A percentile compares a stretch with the other conserved stretches of the same genome.
Conservation (phyloP, 2,329 filamentous ascomycete species). For the Neonectria sp. region DNA sequence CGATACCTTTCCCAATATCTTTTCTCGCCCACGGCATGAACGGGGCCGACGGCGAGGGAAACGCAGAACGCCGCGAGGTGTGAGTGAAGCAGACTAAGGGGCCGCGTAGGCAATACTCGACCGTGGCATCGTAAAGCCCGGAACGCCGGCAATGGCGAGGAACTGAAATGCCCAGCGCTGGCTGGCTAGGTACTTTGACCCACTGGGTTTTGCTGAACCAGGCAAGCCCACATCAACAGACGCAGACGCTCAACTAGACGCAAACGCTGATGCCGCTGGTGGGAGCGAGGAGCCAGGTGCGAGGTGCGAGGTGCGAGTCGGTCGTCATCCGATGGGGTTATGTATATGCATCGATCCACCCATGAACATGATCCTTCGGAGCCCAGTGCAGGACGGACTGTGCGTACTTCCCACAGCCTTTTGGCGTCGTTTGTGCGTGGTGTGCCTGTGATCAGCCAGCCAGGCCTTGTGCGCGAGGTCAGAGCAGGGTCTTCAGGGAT, state of each 20-base stretch:
- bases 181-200: not conserved
- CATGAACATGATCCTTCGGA: slow-evolving; percentile 17
- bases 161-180: not conserved
- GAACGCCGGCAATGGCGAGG: slow-evolving; percentile 24
- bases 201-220: slow-evolving; percentile 5
- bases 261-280: slow-evolving; percentile 26
- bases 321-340: slow-evolving; percentile 19
- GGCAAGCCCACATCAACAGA: slow-evolving; percentile 6
- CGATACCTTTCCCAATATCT: slow-evolving; percentile 11
- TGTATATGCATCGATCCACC: slow-evolving; percentile 17
- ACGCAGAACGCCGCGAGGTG: not conserved
- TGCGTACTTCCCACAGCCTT: not conserved
- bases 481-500: slow-evolving; percentile 1
- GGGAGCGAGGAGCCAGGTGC: slow-evolving; percentile 2
- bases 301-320: slow-evolving; percentile 4
- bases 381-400: slow-evolving; percentile 1
- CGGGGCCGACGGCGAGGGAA: slow-evolving; percentile 6
- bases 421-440: not conserved
- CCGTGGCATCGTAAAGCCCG: slow-evolving; percentile 16
- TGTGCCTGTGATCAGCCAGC: not conserved
- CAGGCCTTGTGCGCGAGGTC: slow-evolving; percentile 15
- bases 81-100: slow-evolving; percentile 18
- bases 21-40: slow-evolving; percentile 7
- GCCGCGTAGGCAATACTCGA: slow-evolving; percentile 5
- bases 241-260: slow-evolving; percentile 16